Conservation (phyloP, 306 rosid genomes). For the Begonia masoniana region DNA sequence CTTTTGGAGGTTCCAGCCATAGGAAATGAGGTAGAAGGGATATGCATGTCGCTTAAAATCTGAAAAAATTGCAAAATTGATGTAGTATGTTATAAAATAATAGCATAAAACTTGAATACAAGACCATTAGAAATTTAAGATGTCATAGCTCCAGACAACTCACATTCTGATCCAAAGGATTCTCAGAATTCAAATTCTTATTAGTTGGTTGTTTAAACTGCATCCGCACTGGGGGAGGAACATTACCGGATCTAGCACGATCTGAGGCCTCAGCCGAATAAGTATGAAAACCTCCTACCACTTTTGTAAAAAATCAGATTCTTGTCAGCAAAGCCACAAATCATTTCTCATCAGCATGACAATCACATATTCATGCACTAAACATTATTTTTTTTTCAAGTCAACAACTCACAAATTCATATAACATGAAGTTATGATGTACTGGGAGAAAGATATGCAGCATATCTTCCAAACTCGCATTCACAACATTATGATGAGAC, state of each 20-base stretch:
- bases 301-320: slow-evolving; percentile 4
- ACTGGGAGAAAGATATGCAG: too few relatives aligned
- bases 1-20: slow-evolving; percentile 51
- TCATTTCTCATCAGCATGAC: not conserved
- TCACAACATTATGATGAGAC: too few relatives aligned
- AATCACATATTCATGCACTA: not conserved
- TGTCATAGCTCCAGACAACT: slow-evolving; percentile 14
- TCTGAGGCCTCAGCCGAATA: slow-evolving; percentile 44
- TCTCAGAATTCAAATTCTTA: slow-evolving; percentile 41
- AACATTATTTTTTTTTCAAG: too few relatives aligned
- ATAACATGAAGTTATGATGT: too few relatives aligned
- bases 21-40: slow-evolving; percentile 48
- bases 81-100: not conserved
- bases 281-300: slow-evolving; percentile 21
- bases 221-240: slow-evolving; percentile 42
- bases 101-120: not conserved
- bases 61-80: slow-evolving; percentile 11
- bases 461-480: too few relatives aligned
- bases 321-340: slow-evolving; percentile 4
- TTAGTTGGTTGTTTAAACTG: slow-evolving; percentile 54
- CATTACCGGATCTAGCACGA: slow-evolving; percentile 40
- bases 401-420: too few relatives aligned
- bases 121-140: too few relatives aligned
- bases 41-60: slow-evolving; percentile 42
- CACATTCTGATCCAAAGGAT: slow-evolving; percentile 38